A percentile compares a stretch with the other conserved stretches of the same genome.
Conservation (phyloP, 768 basidiomycete genomes). For the Kondoa subrosea region DNA sequence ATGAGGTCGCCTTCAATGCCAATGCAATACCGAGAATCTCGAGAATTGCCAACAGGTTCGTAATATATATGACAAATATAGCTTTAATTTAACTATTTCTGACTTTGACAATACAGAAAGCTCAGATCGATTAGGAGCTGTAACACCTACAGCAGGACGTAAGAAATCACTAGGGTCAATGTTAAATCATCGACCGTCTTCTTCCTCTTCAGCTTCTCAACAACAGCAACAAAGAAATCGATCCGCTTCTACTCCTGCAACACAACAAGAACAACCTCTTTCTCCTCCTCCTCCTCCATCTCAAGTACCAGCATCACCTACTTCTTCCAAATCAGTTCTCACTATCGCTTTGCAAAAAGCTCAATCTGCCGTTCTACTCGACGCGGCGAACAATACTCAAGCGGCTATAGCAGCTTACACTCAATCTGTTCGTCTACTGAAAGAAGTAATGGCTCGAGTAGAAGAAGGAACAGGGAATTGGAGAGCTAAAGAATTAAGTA, state of each 20-base stretch:
- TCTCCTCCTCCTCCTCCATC: too few relatives aligned
- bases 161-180: not conserved
- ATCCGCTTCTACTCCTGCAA: not conserved
- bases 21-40: not conserved
- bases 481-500: conserved; percentile 4
- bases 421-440: conserved; percentile 65
- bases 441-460: conserved; percentile 83
- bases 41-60: too few relatives aligned
- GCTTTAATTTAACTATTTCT: too few relatives aligned
- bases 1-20: not conserved
- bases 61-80: too few relatives aligned
- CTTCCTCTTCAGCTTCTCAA: not conserved
- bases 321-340: conserved; percentile 59
- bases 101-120: too few relatives aligned
- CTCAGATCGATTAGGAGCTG: too few relatives aligned
- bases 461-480: conserved; percentile 43
- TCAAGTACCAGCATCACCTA: not conserved
- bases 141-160: not conserved
- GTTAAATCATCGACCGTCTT: not conserved
- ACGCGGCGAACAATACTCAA: conserved; percentile 73
- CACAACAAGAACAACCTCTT: not conserved
- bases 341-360: conserved; percentile 74
- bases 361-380: conserved; percentile 72
- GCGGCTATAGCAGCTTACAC: conserved; percentile 79
- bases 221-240: too few relatives aligned